phyloP scores from a whole-genome alignment of 495 filamentous ascomycete species.

The Penicillium argentinense region DNA sequence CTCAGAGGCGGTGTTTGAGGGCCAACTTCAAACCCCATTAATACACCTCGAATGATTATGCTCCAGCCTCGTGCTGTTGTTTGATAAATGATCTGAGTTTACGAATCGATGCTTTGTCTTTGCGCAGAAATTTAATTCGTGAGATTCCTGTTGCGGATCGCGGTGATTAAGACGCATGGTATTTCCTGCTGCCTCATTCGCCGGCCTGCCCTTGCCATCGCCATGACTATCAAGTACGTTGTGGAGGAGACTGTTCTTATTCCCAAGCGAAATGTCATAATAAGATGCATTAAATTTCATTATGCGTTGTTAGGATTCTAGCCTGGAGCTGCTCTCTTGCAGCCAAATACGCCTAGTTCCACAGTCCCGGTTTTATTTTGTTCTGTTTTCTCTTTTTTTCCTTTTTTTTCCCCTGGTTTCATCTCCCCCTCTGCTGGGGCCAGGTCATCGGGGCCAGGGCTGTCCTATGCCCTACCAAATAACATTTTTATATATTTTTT shows the following conservation, averaged over 20 bases:
- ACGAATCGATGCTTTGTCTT: slow-evolving; percentile 18
- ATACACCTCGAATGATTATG: too few species aligned
- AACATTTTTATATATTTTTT: slow-evolving; percentile 1
- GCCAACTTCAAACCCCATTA: too few species aligned
- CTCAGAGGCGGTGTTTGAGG: too few species aligned
- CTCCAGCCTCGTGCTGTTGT: background rate
- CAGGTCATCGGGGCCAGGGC: too few species aligned
- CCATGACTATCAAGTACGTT: too few species aligned
- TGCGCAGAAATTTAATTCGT: too few species aligned
- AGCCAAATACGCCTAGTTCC: background rate
- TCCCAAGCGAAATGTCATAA: slow-evolving; percentile 3
- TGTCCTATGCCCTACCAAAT: background rate
- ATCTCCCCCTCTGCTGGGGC: background rate
- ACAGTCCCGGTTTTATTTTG: background rate
- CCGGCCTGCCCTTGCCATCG: too few species aligned
- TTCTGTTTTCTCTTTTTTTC: background rate
- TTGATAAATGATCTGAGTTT: slow-evolving; percentile 2
- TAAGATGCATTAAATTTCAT: slow-evolving; percentile 8
- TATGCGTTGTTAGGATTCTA: slow-evolving; percentile 1
- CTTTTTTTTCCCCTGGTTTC: background rate
- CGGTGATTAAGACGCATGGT: too few species aligned
- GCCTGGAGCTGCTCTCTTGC: background rate
- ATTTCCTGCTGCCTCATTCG: too few species aligned
- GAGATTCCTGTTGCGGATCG: too few species aligned
- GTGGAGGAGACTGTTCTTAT: background rate